Conservation (phyloP, 1,139 yeast genomes). For the Debaryomyces robertsiae region DNA sequence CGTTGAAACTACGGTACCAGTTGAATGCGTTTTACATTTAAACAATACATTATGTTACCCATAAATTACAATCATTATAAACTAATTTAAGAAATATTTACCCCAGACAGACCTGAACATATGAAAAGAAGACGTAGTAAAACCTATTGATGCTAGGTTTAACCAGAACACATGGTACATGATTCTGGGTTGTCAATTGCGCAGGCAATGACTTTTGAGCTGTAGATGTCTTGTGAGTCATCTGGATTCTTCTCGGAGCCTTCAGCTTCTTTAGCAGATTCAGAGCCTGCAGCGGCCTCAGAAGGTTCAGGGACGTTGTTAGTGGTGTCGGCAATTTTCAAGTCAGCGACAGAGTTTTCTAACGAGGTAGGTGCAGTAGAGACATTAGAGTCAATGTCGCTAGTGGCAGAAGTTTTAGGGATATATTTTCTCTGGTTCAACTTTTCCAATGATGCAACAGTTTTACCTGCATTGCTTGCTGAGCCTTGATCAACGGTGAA, state of each 20-base stretch:
- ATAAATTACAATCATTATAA: constrained; percentile 3
- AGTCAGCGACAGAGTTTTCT: constrained; percentile 50
- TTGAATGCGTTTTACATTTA: constrained; percentile 1
- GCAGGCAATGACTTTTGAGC: constrained; percentile 93
- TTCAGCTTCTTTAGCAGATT: constrained; percentile 18
- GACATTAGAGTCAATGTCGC: constrained; percentile 35
- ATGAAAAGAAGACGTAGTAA: constrained; percentile 4
- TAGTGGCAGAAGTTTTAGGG: constrained; percentile 32
- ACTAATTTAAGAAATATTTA: constrained; percentile 6
- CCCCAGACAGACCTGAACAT: constrained; percentile 8
- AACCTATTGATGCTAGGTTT: constrained; percentile 18
- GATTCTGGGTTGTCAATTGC: constrained; percentile 96
- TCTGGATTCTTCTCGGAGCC: constrained; percentile 24
- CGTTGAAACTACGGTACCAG: neutral
- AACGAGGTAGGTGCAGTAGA: constrained; percentile 54
- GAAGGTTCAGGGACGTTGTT: constrained; percentile 18
- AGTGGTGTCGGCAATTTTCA: constrained; percentile 31
- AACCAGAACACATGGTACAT: constrained; percentile 99
- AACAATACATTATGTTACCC: neutral
- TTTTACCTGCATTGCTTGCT: constrained; percentile 47
- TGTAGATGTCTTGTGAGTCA: constrained; percentile 70
- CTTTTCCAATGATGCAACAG: constrained; percentile 56
- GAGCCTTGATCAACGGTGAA: constrained; percentile 54
- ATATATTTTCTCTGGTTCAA: constrained; percentile 57
- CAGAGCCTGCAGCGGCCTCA: constrained; percentile 14